Conservation (phyloP, 2,329 filamentous ascomycete species). For the Myriosclerotinia scirpicola region DNA sequence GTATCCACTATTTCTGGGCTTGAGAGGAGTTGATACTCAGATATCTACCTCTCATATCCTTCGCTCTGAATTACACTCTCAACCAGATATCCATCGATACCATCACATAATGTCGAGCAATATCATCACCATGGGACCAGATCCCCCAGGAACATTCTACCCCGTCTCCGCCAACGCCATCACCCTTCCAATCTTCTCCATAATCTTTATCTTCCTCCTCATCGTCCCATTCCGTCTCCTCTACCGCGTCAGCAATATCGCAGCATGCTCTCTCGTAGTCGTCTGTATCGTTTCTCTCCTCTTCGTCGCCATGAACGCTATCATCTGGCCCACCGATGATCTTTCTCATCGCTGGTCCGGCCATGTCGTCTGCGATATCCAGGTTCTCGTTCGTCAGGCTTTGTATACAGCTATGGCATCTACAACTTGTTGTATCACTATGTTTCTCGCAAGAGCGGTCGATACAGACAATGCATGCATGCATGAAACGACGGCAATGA, state of each 20-base stretch:
- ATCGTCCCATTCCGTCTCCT: slow-evolving; percentile 61
- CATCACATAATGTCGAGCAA: neutral
- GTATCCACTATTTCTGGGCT: too few relatives aligned
- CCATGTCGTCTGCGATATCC: slow-evolving; percentile 61
- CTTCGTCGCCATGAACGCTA: slow-evolving; percentile 58
- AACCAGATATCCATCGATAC: neutral
- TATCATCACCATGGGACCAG: slow-evolving; percentile 6
- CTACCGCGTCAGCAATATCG: slow-evolving; percentile 58
- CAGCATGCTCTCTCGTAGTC: slow-evolving; percentile 55
- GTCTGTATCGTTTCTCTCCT: slow-evolving; percentile 59
- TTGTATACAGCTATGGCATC: slow-evolving; percentile 53
- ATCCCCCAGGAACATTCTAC: neutral
- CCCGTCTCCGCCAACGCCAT: slow-evolving; percentile 39
- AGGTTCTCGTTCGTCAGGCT: slow-evolving; percentile 58
- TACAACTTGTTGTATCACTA: slow-evolving; percentile 57
- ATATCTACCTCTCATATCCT: slow-evolving; percentile 7
- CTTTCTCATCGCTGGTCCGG: slow-evolving; percentile 56
- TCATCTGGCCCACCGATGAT: slow-evolving; percentile 64
- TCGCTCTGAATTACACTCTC: neutral
- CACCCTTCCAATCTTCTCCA: slow-evolving; percentile 49
- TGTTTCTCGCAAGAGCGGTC: slow-evolving; percentile 59
- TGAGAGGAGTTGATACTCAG: neutral
- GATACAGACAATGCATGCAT: slow-evolving; percentile 57
- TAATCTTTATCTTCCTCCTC: slow-evolving; percentile 52
- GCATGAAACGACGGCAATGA: slow-evolving; percentile 50